Conservation (phyloP, 2,329 filamentous ascomycete species). For the Alternaria longipes region DNA sequence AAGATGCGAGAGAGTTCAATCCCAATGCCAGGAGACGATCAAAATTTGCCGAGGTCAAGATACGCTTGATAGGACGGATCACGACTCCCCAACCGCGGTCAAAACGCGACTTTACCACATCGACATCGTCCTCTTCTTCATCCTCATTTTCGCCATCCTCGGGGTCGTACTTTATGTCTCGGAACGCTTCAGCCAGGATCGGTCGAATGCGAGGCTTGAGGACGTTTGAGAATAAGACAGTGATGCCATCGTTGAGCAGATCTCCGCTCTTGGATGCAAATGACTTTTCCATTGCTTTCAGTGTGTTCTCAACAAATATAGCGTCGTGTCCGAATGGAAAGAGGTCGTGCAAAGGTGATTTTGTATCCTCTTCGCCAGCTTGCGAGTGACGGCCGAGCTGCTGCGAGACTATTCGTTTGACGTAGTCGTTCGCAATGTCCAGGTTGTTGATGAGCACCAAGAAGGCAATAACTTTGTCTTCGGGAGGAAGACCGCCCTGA, state of each 20-base stretch:
- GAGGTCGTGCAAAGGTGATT: constrained; percentile 61
- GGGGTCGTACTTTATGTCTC: constrained; percentile 83
- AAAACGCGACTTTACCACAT: constrained; percentile 80
- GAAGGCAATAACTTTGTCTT: constrained; percentile 88
- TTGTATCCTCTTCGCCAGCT: constrained; percentile 52
- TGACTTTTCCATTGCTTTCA: constrained; percentile 73
- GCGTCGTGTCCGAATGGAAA: constrained; percentile 86
- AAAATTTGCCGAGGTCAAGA: constrained; percentile 82
- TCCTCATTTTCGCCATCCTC: constrained; percentile 56
- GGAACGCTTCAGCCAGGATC: constrained; percentile 86
- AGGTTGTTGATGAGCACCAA: constrained; percentile 95
- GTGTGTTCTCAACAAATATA: constrained; percentile 70
- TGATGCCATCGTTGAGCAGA: constrained; percentile 82
- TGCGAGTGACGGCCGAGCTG: constrained; percentile 60
- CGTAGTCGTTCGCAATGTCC: constrained; percentile 90
- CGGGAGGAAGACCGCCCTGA: constrained; percentile 83
- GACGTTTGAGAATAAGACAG: constrained; percentile 87
- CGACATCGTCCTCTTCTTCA: constrained; percentile 60
- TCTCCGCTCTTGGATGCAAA: constrained; percentile 84
- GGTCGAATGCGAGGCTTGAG: constrained; percentile 85
- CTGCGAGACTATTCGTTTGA: constrained; percentile 81
- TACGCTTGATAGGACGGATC: constrained; percentile 82
- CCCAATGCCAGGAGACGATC: constrained; percentile 78
- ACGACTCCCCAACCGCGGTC: constrained; percentile 85
- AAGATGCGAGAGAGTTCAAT: constrained; percentile 75